Conservation (phyloP, 164 flowering plant genomes). For the Tetracentron sinense region DNA sequence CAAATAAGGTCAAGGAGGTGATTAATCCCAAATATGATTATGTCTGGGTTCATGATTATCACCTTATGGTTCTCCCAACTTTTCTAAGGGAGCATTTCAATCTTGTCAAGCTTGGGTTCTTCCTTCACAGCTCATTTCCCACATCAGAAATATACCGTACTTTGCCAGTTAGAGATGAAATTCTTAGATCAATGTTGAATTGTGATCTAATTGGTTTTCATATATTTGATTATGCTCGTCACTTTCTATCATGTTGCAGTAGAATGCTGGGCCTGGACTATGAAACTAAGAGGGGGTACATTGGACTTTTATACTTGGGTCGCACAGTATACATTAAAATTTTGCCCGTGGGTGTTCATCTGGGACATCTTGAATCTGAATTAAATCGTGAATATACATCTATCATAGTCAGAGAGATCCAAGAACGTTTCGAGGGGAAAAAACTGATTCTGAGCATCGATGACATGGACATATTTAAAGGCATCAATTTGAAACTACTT, state of each 20-base stretch:
- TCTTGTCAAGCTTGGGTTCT: slow-evolving; percentile 21
- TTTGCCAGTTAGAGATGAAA: slow-evolving; percentile 24
- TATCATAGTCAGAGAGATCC: slow-evolving; percentile 14
- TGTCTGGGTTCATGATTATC: slow-evolving; percentile 10
- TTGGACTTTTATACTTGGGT: slow-evolving; percentile 10
- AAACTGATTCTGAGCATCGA: slow-evolving; percentile 6
- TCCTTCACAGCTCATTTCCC: slow-evolving; percentile 23
- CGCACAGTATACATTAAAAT: slow-evolving; percentile 16
- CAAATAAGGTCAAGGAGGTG: slow-evolving; percentile 31
- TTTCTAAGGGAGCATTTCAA: slow-evolving; percentile 23
- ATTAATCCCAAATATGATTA: slow-evolving; percentile 11
- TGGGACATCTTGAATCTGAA: slow-evolving; percentile 18
- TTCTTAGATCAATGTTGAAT: slow-evolving; percentile 20
- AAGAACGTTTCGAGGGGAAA: slow-evolving; percentile 11
- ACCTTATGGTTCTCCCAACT: slow-evolving; percentile 18
- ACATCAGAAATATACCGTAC: slow-evolving; percentile 23
- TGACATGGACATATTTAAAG: no score
- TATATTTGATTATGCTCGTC: no score
- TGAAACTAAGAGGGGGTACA: slow-evolving; percentile 20
- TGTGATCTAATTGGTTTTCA: no score
- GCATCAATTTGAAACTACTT: no score
- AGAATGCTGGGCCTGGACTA: slow-evolving; percentile 16
- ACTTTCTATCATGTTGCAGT: slow-evolving; percentile 16
- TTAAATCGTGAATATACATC: slow-evolving; percentile 3
- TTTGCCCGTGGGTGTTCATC: slow-evolving; percentile 20